A percentile compares a stretch with the other conserved stretches of the same genome.
phyloP scores from a whole-genome alignment of 768 basidiomycete species.

The Hygrophoropsis aurantiaca region DNA sequence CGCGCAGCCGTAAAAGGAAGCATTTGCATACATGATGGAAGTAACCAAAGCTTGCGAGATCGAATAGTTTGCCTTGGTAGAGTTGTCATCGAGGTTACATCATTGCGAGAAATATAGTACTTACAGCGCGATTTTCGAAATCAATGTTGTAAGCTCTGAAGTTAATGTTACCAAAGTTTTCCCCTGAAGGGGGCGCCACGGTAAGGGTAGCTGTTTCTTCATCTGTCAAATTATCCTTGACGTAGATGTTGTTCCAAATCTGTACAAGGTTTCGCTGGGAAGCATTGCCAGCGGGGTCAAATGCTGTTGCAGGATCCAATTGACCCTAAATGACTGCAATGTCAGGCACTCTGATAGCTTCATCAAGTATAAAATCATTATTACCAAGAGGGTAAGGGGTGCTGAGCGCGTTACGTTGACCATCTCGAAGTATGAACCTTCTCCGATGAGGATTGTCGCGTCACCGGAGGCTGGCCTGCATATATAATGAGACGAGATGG shows the following conservation, averaged over 20 bases:
- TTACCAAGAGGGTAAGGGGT: slow-evolving; percentile 57
- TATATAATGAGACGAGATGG: neutral
- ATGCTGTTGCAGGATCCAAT: slow-evolving; percentile 37
- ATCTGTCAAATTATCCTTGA: slow-evolving; percentile 47
- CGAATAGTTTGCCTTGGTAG: slow-evolving; percentile 45
- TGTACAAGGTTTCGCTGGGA: slow-evolving; percentile 50
- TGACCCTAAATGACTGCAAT: slow-evolving; percentile 41
- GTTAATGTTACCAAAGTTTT: slow-evolving; percentile 50
- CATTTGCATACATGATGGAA: slow-evolving; percentile 63
- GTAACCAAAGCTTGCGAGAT: slow-evolving; percentile 65
- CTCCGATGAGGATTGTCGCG: slow-evolving; percentile 53
- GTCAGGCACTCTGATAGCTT: slow-evolving; percentile 3
- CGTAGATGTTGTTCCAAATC: slow-evolving; percentile 50
- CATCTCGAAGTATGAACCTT: slow-evolving; percentile 60
- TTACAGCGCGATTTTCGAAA: slow-evolving; percentile 65
- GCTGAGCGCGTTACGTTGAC: slow-evolving; percentile 54
- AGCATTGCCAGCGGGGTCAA: slow-evolving; percentile 41
- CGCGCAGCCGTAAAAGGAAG: slow-evolving; percentile 63
- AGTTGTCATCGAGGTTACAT: neutral
- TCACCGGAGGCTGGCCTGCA: slow-evolving; percentile 40
- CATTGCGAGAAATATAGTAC: slow-evolving; percentile 14
- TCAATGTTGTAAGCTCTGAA: slow-evolving; percentile 70
- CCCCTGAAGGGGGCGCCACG: slow-evolving; percentile 52
- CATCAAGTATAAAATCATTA: slow-evolving; percentile 1
- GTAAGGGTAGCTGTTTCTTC: slow-evolving; percentile 58